Conservation (phyloP, 1,284 basidiomycete genomes). For the Trametes sp. region DNA sequence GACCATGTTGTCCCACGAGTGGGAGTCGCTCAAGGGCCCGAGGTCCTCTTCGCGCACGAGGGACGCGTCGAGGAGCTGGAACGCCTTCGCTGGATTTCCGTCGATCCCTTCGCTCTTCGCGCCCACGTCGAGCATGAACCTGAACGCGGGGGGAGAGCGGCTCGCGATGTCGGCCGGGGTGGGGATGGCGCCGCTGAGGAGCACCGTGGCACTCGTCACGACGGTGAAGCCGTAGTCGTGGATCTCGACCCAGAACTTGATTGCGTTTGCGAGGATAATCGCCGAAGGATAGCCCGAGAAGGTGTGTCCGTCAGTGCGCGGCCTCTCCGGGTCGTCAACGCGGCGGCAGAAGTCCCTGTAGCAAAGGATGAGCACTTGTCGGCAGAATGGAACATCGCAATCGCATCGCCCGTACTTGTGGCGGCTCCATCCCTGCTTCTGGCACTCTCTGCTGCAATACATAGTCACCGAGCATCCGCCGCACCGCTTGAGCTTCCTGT, state of each 20-base stretch:
- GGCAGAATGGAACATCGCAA: background rate
- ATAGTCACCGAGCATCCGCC: background rate
- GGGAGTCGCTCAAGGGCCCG: background rate
- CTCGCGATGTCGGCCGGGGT: background rate
- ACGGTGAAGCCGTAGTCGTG: background rate
- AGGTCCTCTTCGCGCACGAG: background rate
- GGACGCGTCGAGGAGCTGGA: background rate
- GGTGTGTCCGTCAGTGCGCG: background rate
- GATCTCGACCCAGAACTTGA: background rate
- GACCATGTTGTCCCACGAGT: background rate
- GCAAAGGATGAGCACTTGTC: background rate
- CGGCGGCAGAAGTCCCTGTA: background rate
- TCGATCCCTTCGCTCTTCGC: background rate
- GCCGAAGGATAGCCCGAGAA: background rate
- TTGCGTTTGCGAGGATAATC: background rate
- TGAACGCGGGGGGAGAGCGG: background rate
- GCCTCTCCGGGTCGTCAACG: background rate
- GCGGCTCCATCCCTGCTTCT: background rate
- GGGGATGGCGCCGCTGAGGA: background rate
- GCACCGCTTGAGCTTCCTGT: background rate
- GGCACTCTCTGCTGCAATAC: slow-evolving; percentile 16
- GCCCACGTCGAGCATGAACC: background rate
- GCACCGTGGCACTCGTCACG: background rate
- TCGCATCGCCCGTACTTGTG: slow-evolving; percentile 3
- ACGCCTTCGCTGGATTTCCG: background rate